Base-by-base conservation (phyloP, 495 filamentous ascomycete genomes). In the Tuber umbilicatum region DNA sequence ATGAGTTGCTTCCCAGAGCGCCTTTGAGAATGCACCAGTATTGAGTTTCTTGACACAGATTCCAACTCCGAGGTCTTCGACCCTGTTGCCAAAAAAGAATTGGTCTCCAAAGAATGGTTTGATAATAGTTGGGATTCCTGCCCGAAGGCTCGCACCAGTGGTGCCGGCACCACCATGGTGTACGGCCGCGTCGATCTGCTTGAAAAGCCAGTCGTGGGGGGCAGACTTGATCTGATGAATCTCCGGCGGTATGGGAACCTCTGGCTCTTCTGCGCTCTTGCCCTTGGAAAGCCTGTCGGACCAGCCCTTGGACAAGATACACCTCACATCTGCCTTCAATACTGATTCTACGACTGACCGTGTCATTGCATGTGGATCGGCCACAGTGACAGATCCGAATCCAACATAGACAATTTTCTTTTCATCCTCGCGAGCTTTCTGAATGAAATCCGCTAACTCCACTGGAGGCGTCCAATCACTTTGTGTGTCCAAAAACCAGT, bases 101-200 rank as follows among this genome's bases (percentile, higher is more conserved):
- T 99, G 95, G 78, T 99, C 95, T 6, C 95, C 95, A 82, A 99
- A 99, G 84, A 97, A 98, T 0, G 95, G 95, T 75, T 96, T 94
- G 81, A 98, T 90, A 74, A 99, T 93, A 3, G 95, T 98, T 0
- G 95, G 96, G 31, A 97, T 88, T 19, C 95, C 95, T 14, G 94
- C 94, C 71, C 95, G 88, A 55, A 99, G 86, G 81, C 94, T 97
- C 5, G 95, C 96, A 5, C 96, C 95, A 5, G 95, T 99, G 2
- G 95, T 99, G 7, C 95, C 95, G 42, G 94, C 92, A 43, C 95
- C 95, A 68, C 95, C 95, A 79, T 99, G 95, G 82, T 99, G 95
- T 38, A 90, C 93, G 2, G 93, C 96, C 10, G 94, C 96, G 82
- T 99, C 96, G 73, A 99, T 92, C 83, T 97, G 94, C 43, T 86